phyloP scores from a whole-genome alignment of 768 basidiomycete genomes.

The Suillus hirtellus region DNA sequence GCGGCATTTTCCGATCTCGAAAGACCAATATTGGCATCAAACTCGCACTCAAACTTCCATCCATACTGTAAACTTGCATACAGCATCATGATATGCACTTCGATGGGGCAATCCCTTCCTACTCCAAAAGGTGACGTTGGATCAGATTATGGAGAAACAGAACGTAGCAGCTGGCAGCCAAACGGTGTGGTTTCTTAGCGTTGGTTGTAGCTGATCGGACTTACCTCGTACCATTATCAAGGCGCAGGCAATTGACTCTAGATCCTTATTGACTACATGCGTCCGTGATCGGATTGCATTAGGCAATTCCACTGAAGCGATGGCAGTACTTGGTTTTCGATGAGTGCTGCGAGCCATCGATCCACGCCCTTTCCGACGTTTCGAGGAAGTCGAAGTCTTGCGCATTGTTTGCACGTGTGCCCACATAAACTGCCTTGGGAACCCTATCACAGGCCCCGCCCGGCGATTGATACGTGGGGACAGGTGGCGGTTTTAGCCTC shows the following conservation, averaged over 20 bases:
- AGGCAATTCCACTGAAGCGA: not conserved
- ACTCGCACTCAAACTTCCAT: not conserved
- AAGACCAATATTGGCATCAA: not conserved
- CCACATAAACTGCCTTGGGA: not conserved
- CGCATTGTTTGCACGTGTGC: conserved; percentile 5
- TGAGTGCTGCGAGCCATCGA: conserved; percentile 2
- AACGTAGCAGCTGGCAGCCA: not conserved
- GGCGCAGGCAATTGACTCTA: not conserved
- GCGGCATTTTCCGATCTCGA: not conserved
- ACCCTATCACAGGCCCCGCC: not conserved
- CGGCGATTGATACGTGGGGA: not conserved
- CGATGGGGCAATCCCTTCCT: not conserved
- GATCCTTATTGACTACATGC: not conserved
- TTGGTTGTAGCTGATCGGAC: not conserved
- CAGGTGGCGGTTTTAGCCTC: not conserved
- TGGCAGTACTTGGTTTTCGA: not conserved
- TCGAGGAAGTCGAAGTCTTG: conserved; percentile 4
- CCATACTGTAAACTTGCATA: not conserved
- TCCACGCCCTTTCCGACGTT: conserved; percentile 5
- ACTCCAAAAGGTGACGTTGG: not conserved
- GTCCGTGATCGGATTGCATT: conserved; percentile 2
- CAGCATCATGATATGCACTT: not conserved
- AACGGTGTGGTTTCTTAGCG: not conserved
- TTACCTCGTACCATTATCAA: not conserved
- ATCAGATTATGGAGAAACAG: not conserved